phyloP scores from a whole-genome alignment of 108 stramenopile genomes.

The Cyclotella kingstonii region DNA sequence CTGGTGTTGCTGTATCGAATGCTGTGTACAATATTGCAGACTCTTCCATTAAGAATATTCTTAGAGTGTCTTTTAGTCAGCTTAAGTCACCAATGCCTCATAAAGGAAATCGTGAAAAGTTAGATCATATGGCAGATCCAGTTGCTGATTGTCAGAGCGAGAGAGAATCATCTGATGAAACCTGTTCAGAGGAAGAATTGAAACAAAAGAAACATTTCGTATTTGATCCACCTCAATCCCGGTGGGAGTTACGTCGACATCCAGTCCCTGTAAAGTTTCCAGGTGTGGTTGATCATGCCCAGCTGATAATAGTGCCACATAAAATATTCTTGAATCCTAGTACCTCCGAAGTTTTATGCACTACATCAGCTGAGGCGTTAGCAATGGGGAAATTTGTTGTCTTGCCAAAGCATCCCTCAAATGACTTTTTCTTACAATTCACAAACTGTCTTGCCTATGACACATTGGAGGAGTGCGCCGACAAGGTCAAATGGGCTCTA shows the following conservation, averaged over 20 bases:
- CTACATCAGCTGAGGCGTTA: slow-evolving; percentile 92
- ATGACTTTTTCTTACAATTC: slow-evolving; percentile 75
- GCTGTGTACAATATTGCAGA: slow-evolving; percentile 53
- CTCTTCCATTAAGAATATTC: slow-evolving; percentile 44
- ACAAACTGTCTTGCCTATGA: slow-evolving; percentile 76
- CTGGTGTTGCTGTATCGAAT: slow-evolving; percentile 36
- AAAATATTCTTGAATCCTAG: slow-evolving; percentile 92
- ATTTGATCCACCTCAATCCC: slow-evolving; percentile 72
- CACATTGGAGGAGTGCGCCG: slow-evolving; percentile 72
- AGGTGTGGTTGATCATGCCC: slow-evolving; percentile 86
- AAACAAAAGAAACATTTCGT: slow-evolving; percentile 20
- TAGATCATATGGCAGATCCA: too few relatives aligned
- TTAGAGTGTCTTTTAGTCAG: slow-evolving; percentile 41
- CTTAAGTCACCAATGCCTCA: slow-evolving; percentile 2
- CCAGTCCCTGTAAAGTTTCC: slow-evolving; percentile 78
- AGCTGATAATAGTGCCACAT: slow-evolving; percentile 65
- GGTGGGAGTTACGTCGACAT: slow-evolving; percentile 64
- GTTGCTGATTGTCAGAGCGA: slow-evolving; percentile 13
- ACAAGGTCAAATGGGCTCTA: slow-evolving; percentile 62
- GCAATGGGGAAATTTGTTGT: slow-evolving; percentile 95
- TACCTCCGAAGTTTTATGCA: slow-evolving; percentile 91
- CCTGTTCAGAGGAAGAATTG: slow-evolving; percentile 5
- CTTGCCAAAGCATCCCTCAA: slow-evolving; percentile 72
- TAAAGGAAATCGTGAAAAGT: too few relatives aligned
- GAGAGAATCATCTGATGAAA: slow-evolving; percentile 6